Evolutionary conservation across 371 early-diverging fungal genomes (phyloP).

Genomic region (Saksenaea vasiformis): DNA sequence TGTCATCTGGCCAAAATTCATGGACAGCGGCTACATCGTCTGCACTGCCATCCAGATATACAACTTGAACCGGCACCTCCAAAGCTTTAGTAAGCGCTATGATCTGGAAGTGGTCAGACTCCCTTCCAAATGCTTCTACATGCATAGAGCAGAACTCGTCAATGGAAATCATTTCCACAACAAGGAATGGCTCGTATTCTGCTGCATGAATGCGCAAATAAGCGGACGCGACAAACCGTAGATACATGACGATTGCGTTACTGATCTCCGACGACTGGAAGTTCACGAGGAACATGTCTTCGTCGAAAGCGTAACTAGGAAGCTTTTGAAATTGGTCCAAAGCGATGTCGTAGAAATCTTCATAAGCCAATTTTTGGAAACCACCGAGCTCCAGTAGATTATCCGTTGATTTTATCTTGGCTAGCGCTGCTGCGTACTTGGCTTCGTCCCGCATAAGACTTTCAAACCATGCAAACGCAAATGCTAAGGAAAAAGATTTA

Average conservation of each 20-base stretch:
- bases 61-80: conserved; percentile 60
- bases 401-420: conserved; percentile 43
- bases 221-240: conserved; percentile 69
- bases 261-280: conserved; percentile 67
- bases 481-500: conserved; percentile 38
- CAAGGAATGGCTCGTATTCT: conserved; percentile 69
- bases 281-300: conserved; percentile 48
- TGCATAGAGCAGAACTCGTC: conserved; percentile 64
- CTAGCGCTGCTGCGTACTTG: conserved; percentile 33
- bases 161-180: conserved; percentile 61
- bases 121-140: conserved; percentile 75
- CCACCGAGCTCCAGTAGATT: conserved; percentile 53
- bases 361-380: conserved; percentile 63
- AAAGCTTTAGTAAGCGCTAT: conserved; percentile 64
- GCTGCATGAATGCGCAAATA: conserved; percentile 64
- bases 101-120: conserved; percentile 72
- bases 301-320: conserved; percentile 26
- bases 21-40: conserved; percentile 53
- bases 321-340: conserved; percentile 46
- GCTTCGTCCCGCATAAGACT: conserved; percentile 37
- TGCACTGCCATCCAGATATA: conserved; percentile 64
- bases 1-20: conserved; percentile 51
- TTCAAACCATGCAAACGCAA: conserved; percentile 74
- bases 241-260: conserved; percentile 70
- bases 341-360: conserved; percentile 65